A percentile compares a stretch with the other conserved stretches of the same genome.
Conservation (phyloP, 495 filamentous ascomycete genomes). For the Penicillium dipodomyicola region DNA sequence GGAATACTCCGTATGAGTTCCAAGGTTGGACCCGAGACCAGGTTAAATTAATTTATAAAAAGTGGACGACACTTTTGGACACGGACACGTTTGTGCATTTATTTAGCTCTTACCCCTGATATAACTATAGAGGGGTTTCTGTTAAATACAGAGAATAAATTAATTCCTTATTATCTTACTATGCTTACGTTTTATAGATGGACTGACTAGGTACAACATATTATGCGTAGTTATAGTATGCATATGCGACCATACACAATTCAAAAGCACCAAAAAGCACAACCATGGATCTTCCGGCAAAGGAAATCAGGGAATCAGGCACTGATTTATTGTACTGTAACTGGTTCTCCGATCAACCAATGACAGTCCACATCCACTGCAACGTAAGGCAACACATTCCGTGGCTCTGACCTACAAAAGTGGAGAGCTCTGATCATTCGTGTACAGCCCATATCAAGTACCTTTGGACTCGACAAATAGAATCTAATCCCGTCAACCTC, state of each 20-base stretch:
- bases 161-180: background rate
- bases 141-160: background rate
- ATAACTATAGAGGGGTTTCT: background rate
- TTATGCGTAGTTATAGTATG: no score
- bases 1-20: background rate
- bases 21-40: conserved; percentile 9
- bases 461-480: background rate
- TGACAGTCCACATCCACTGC: conserved; percentile 6
- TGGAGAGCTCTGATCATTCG: conserved; percentile 19
- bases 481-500: background rate
- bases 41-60: conserved; percentile 12
- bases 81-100: background rate
- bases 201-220: no score
- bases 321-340: conserved; percentile 13
- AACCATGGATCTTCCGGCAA: conserved; percentile 2
- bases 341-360: conserved; percentile 25
- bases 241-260: background rate
- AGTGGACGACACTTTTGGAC: conserved; percentile 5
- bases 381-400: conserved; percentile 32
- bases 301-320: conserved; percentile 7
- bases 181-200: no score
- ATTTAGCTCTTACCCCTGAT: conserved; percentile 11
- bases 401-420: conserved; percentile 25
- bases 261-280: background rate
- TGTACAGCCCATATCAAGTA: background rate